A percentile compares a stretch with the other conserved stretches of the same genome.
Evolutionary conservation across 2,329 filamentous ascomycete genomes (phyloP).

Genomic region (Claviceps paspali): DNA sequence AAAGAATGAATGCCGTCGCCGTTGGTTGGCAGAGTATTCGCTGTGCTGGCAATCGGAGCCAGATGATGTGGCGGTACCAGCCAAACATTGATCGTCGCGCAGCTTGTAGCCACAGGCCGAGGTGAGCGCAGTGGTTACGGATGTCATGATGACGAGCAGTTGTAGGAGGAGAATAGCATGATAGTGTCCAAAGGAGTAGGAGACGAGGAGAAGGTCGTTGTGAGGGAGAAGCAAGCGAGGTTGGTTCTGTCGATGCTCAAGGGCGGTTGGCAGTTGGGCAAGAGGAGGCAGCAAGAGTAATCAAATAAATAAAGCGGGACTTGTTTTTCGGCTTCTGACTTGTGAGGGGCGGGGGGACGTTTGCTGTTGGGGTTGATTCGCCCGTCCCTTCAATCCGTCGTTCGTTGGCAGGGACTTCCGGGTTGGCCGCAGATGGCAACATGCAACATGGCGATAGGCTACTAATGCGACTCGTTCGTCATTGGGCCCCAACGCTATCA

Average conservation of each 20-base stretch:
- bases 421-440: too few species aligned
- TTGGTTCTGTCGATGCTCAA: not conserved
- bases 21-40: slow-evolving; percentile 16
- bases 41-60: slow-evolving; percentile 22
- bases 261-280: slow-evolving; percentile 3
- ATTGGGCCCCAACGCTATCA: too few species aligned
- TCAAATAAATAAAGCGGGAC: too few species aligned
- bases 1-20: slow-evolving; percentile 42
- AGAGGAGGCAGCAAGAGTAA: not conserved
- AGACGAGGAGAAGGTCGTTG: too few species aligned
- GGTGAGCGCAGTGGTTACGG: slow-evolving; percentile 23
- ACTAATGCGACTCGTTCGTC: too few species aligned
- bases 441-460: too few species aligned
- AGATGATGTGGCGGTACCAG: slow-evolving; percentile 24
- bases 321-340: too few species aligned
- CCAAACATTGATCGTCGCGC: slow-evolving; percentile 13
- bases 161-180: slow-evolving; percentile 1
- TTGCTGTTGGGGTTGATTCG: not conserved
- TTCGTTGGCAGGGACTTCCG: too few species aligned
- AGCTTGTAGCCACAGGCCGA: slow-evolving; percentile 21
- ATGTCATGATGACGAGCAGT: slow-evolving; percentile 17
- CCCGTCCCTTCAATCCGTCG: too few species aligned
- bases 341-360: too few species aligned
- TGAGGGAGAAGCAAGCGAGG: too few species aligned
- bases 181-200: not conserved